A percentile compares a stretch with the other conserved stretches of the same genome.
phyloP scores from a whole-genome alignment of 805 yeast genomes.

The Spathaspora hagerdaliae region DNA sequence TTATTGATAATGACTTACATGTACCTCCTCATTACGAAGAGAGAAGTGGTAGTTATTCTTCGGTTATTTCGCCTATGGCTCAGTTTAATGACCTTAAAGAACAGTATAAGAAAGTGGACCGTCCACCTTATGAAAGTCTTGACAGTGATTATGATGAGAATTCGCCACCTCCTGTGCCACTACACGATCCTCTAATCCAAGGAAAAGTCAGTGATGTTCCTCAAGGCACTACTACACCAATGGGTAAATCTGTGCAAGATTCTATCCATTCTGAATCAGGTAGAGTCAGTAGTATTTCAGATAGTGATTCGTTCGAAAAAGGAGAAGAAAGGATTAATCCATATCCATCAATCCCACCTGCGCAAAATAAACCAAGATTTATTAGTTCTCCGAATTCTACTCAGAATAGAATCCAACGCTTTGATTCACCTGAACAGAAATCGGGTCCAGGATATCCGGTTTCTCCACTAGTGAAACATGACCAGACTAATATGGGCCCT shows the following conservation, averaged over 20 bases:
- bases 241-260: constrained; percentile 2
- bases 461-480: constrained; percentile 4
- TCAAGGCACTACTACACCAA: constrained; percentile 12
- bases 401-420: constrained; percentile 17
- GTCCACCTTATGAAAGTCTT: constrained; percentile 1
- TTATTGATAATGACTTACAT: constrained; percentile 12
- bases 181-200: constrained; percentile 7
- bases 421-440: constrained; percentile 7
- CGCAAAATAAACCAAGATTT: constrained; percentile 22
- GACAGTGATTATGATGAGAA: constrained; percentile 2
- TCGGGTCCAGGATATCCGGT: constrained; percentile 7
- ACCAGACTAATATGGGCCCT: constrained; percentile 3
- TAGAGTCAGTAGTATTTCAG: constrained; percentile 14
- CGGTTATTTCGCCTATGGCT: constrained; percentile 40
- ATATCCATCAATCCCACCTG: constrained; percentile 3
- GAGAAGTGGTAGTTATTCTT: constrained; percentile 31
- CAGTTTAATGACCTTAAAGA: constrained; percentile 40
- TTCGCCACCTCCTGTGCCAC: constrained; percentile 13
- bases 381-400: constrained; percentile 29
- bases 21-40: constrained; percentile 21
- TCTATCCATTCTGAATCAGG: constrained; percentile 27
- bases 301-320: constrained; percentile 8
- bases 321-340: constrained; percentile 1
- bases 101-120: constrained; percentile 25
- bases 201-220: constrained; percentile 11